These are phyloP conservation scores for Boletus patriciae DNA, from an alignment of 768 basidiomycete genomes.

Conservation along the genomic window DNA sequence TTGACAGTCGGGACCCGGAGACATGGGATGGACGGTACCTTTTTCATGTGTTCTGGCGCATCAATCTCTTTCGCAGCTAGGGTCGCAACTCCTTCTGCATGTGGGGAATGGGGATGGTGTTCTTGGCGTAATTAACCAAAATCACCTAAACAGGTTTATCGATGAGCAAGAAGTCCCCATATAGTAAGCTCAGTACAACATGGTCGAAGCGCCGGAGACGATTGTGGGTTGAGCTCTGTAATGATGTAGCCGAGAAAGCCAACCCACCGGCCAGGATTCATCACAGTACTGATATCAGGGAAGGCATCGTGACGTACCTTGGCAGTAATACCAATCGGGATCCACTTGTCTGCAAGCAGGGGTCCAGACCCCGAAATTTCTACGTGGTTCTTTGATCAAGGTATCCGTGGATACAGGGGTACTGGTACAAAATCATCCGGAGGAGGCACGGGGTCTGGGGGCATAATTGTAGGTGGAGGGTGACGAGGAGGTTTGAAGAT, in stretches of 20 bases:
- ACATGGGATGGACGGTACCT: slow-evolving; percentile 6
- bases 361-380: slow-evolving; percentile 14
- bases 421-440: slow-evolving; percentile 32
- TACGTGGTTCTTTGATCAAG: slow-evolving; percentile 22
- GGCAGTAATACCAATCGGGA: slow-evolving; percentile 2
- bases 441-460: slow-evolving; percentile 28
- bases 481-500: slow-evolving; percentile 87
- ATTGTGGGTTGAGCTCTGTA: slow-evolving; percentile 2
- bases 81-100: not conserved
- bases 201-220: slow-evolving; percentile 9
- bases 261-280: slow-evolving; percentile 10
- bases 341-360: slow-evolving; percentile 2
- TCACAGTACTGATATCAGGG: not conserved
- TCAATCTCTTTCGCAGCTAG: slow-evolving; percentile 1
- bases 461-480: slow-evolving; percentile 30
- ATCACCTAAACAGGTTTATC: slow-evolving; percentile 14
- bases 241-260: slow-evolving; percentile 9
- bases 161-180: slow-evolving; percentile 15
- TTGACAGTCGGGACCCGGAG: slow-evolving; percentile 1
- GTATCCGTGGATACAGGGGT: slow-evolving; percentile 35
- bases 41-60: slow-evolving; percentile 2
- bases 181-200: slow-evolving; percentile 3
- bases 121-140: slow-evolving; percentile 11
- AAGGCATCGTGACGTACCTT: slow-evolving; percentile 20
- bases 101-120: not conserved